These are phyloP conservation scores for Cicer judaicum DNA, from an alignment of 306 rosid genomes.

Conservation along the genomic window DNA sequence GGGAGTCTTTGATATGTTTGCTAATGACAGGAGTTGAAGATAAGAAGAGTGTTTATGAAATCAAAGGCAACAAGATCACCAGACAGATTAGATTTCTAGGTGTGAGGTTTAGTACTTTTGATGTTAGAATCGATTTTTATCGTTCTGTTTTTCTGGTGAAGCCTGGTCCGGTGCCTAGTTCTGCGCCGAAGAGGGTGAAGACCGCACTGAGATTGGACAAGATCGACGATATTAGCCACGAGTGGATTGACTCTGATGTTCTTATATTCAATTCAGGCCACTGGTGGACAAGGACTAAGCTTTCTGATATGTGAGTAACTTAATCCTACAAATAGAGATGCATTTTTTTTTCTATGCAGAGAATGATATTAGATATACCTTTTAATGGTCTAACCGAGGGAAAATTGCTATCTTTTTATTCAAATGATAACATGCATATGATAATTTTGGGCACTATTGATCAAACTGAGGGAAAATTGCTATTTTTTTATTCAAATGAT, in stretches of 20 bases:
- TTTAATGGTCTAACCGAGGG: neutral
- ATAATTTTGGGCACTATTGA: too few relatives aligned
- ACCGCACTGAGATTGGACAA: constrained; percentile 68
- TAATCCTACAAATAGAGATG: constrained; percentile 28
- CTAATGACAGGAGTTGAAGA: constrained; percentile 83
- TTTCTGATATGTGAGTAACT: constrained; percentile 76
- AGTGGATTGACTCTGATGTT: constrained; percentile 88
- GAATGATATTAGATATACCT: neutral
- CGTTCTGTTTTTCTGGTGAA: constrained; percentile 79
- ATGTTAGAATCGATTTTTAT: constrained; percentile 77
- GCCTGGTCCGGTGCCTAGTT: constrained; percentile 58
- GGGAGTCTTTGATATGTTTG: constrained; percentile 92
- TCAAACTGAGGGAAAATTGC: too few relatives aligned
- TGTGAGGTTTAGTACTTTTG: constrained; percentile 59
- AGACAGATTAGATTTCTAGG: constrained; percentile 73
- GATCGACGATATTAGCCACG: constrained; percentile 74
- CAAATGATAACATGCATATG: too few relatives aligned
- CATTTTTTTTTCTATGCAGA: neutral
- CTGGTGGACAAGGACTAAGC: constrained; percentile 89
- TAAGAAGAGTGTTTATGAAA: constrained; percentile 76
- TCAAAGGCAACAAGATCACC: constrained; percentile 72
- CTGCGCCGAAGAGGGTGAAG: constrained; percentile 76
- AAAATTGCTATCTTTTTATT: too few relatives aligned
- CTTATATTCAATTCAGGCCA: constrained; percentile 87
- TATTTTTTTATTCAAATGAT: too few relatives aligned